Base-by-base conservation (phyloP, 2,329 filamentous ascomycete species). In the Ilyonectria mors-panacis region DNA sequence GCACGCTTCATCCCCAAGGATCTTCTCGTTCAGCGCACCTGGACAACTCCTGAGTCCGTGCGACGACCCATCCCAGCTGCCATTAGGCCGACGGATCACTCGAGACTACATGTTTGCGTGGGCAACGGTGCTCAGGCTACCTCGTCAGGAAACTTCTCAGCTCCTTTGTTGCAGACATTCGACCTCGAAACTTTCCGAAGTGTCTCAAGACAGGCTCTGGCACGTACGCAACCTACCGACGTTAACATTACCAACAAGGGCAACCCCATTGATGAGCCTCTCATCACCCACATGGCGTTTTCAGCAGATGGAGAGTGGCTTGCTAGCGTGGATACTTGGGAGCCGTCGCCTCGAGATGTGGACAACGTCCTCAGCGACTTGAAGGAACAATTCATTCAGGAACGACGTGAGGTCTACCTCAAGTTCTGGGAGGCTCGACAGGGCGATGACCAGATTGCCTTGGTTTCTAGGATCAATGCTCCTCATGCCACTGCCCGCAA, bases 241-340 rank as follows among this genome's bases (percentile, higher is more conserved):
- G 84, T 93, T 70, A 97, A 94, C 74, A 85, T 92, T 45, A 92
- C 91, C 8, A 91, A 91, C 15, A 91, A 92, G 70, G 90, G 93
- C 6, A 87, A 89, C 58, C 86, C 88, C 5, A 89, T 98, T 56
- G 86, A 89, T 15, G 93, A 97, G 73, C 95, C 96, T 1, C 89
- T 92, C 68, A 88, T 97, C 53, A 92, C 89, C 7, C 88, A 92
- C 63, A 84, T 98, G 57, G 88, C 91, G 48, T 89, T 96, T 72
- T 95, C 93, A 48, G 84, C 87, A 56, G 92, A 98, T 76, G 95
- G 95, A 19, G 87, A 90, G 71, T 98, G 95, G 95, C 87, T 99
- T 64, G 95, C 93, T 5, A 98, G 94, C 1, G 88, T 97, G 1
- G 96, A 99, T 78, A 93, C 95, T 76, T 99, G 96, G 96, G 87